phyloP scores from a whole-genome alignment of 495 filamentous ascomycete genomes.

The Schizothecium vesticola region DNA sequence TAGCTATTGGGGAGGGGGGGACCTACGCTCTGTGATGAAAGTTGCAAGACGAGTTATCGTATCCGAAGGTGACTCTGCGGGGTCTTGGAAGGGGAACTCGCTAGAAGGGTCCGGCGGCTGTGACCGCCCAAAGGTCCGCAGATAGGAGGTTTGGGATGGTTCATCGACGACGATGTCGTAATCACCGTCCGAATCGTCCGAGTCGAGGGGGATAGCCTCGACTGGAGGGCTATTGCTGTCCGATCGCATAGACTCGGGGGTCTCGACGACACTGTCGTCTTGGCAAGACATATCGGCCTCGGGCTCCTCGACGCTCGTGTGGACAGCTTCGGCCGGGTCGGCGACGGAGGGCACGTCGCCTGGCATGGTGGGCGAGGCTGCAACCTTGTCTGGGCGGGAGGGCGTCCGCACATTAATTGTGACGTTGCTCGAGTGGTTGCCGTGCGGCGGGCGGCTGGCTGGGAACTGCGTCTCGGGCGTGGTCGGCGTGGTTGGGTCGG shows the following conservation, averaged over 20 bases:
- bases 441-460: constrained; percentile 14
- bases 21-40: constrained; percentile 37
- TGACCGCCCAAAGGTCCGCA: background rate
- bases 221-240: constrained; percentile 35
- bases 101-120: background rate
- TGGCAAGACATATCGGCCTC: constrained; percentile 33
- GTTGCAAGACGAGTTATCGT: constrained; percentile 27
- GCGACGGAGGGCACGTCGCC: constrained; percentile 17
- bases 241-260: constrained; percentile 33
- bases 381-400: constrained; percentile 31
- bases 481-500: constrained; percentile 32
- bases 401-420: constrained; percentile 50
- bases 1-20: too few relatives aligned
- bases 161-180: constrained; percentile 22
- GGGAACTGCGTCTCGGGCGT: constrained; percentile 32
- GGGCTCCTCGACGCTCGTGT: constrained; percentile 38
- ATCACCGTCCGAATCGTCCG: constrained; percentile 24
- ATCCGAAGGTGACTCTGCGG: constrained; percentile 33
- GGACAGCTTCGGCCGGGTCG: constrained; percentile 24
- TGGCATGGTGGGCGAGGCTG: constrained; percentile 37
- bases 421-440: constrained; percentile 43
- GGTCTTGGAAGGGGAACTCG: constrained; percentile 36
- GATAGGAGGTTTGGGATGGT: constrained; percentile 9
- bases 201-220: constrained; percentile 27
- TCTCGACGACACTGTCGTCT: constrained; percentile 19